A percentile compares a stretch with the other conserved stretches of the same genome.
These are phyloP conservation scores for Prunus kanzakura DNA, from an alignment of 306 rosid species.

Conservation along the genomic window DNA sequence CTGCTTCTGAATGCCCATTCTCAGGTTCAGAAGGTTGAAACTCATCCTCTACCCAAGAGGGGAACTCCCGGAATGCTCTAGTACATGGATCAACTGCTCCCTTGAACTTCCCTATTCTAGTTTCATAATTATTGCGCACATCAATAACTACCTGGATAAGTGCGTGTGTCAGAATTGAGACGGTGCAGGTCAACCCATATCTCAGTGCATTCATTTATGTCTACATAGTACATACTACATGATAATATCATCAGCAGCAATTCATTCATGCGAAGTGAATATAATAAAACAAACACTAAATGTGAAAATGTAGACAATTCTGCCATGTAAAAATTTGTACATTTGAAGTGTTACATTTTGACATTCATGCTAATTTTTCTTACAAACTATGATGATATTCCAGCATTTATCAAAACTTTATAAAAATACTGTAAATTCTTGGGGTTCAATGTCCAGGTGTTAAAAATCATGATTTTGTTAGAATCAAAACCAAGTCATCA, in stretches of 20 bases:
- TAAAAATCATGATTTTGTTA: neutral
- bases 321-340: neutral
- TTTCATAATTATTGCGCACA: constrained; percentile 88
- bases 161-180: constrained; percentile 10
- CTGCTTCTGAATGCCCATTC: constrained; percentile 19
- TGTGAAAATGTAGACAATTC: neutral
- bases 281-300: neutral
- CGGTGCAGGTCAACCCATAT: neutral
- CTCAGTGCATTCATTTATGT: neutral
- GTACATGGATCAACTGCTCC: constrained; percentile 91
- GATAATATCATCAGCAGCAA: neutral
- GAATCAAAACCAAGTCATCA: neutral
- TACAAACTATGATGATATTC: neutral
- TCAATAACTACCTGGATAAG: constrained; percentile 77
- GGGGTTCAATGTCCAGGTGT: neutral
- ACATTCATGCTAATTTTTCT: neutral
- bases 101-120: constrained; percentile 88
- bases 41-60: constrained; percentile 79
- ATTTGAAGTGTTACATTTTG: neutral
- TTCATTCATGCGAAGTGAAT: neutral
- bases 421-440: neutral
- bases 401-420: neutral
- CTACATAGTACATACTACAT: too few species aligned
- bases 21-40: constrained; percentile 40
- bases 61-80: constrained; percentile 80